Conservation (phyloP, 495 filamentous ascomycete genomes). For the Venustampulla echinocandica region DNA sequence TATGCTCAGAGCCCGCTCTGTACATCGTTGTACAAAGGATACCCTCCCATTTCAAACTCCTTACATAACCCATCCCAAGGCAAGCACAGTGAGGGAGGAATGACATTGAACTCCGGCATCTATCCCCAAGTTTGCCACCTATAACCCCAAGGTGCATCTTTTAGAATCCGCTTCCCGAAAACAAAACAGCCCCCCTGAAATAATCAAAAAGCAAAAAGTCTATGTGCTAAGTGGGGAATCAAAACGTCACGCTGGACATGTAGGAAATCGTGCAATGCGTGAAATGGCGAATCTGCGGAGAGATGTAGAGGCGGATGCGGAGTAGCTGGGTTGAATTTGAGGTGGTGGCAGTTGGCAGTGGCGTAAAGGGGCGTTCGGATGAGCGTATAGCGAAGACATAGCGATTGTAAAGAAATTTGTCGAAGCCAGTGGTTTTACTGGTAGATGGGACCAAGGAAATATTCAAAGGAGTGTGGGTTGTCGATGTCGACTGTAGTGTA, state of each 20-base stretch:
- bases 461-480: constrained; percentile 18
- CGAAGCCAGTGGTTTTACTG: constrained; percentile 9
- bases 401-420: constrained; percentile 10
- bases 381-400: constrained; percentile 13
- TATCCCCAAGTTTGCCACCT: not conserved
- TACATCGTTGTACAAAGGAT: not conserved
- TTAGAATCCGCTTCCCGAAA: constrained; percentile 1
- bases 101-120: no score
- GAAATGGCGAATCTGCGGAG: not conserved
- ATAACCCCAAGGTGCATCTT: not conserved
- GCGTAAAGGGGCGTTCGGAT: not conserved
- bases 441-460: constrained; percentile 15
- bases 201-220: constrained; percentile 13
- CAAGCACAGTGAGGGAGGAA: not conserved
- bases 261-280: constrained; percentile 9
- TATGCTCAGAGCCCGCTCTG: constrained; percentile 2
- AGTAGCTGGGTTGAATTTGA: not conserved
- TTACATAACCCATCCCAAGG: not conserved
- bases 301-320: not conserved
- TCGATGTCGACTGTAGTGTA: constrained; percentile 13
- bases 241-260: constrained; percentile 9
- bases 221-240: constrained; percentile 22
- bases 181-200: not conserved
- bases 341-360: not conserved
- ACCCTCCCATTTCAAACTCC: not conserved